A percentile compares a stretch with the other conserved stretches of the same genome.
Evolutionary conservation across 345 rosid genomes (phyloP).

Genomic region (Acer saccharum): DNA sequence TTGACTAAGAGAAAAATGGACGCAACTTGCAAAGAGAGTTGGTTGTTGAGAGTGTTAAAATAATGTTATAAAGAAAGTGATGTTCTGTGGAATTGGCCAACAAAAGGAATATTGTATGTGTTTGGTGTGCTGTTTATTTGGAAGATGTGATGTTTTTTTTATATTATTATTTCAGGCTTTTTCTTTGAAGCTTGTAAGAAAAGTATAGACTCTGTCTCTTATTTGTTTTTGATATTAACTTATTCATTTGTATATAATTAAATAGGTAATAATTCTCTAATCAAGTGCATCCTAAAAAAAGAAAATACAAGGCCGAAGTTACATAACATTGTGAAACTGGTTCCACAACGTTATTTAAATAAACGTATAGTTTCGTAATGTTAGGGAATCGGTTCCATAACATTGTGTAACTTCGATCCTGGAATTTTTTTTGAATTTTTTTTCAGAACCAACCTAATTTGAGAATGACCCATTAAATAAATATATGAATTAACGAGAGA

Average conservation of each 20-base stretch:
- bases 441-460: no score
- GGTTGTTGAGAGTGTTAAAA: slow-evolving; percentile 12
- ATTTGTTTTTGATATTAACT: slow-evolving; percentile 31
- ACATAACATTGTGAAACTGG: no score
- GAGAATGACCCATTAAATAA: not conserved
- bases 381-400: no score
- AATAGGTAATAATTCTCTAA: no score
- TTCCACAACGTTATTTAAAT: no score
- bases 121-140: slow-evolving; percentile 41
- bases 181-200: not conserved
- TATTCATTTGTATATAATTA: slow-evolving; percentile 13
- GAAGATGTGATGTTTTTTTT: slow-evolving; percentile 35
- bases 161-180: not conserved
- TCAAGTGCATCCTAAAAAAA: no score
- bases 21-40: not conserved
- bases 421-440: no score
- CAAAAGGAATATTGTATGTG: slow-evolving; percentile 33
- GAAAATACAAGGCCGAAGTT: no score
- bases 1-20: slow-evolving; percentile 7
- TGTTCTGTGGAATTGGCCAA: slow-evolving; percentile 31
- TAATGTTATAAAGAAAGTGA: not conserved
- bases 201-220: not conserved
- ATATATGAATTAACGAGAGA: slow-evolving; percentile 26
- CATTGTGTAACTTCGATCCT: no score
- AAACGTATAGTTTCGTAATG: no score